Evolutionary conservation across 2,329 filamentous ascomycete genomes (phyloP).

Genomic region (Diaporthe ampelina): DNA sequence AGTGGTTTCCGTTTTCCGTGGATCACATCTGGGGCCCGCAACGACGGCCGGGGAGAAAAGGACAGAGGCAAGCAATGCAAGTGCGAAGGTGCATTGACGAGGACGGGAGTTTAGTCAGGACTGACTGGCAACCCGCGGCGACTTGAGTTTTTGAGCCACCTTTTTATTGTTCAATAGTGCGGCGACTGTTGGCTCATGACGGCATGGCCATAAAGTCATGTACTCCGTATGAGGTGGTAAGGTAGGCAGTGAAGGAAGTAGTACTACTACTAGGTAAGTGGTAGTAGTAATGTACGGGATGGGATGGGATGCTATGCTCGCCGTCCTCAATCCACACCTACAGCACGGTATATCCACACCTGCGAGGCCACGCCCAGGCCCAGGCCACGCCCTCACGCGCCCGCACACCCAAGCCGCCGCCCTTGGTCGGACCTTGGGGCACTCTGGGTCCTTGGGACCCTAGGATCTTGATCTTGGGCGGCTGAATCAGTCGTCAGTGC

Average conservation of each 20-base stretch:
- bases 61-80: conserved; percentile 14
- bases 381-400: conserved; percentile 5
- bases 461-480: conserved; percentile 18
- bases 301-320: background rate
- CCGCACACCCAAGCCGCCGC: conserved; percentile 13
- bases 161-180: conserved; percentile 27
- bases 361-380: background rate
- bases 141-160: conserved; percentile 1
- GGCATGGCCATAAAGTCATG: conserved; percentile 12
- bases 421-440: conserved; percentile 4
- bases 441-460: background rate
- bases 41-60: conserved; percentile 5
- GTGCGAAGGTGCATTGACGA: conserved; percentile 28
- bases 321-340: conserved; percentile 12
- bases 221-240: background rate
- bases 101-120: conserved; percentile 35
- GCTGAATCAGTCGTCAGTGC: conserved; percentile 30
- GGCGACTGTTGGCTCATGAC: conserved; percentile 13
- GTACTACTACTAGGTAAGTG: background rate
- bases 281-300: background rate
- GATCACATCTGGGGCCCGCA: conserved; percentile 13
- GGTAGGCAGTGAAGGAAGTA: conserved; percentile 2
- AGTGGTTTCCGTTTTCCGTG: conserved; percentile 23
- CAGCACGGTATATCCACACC: conserved; percentile 11
- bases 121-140: conserved; percentile 20